phyloP scores from a whole-genome alignment of 768 basidiomycete genomes.

The Termitomyces sp. region DNA sequence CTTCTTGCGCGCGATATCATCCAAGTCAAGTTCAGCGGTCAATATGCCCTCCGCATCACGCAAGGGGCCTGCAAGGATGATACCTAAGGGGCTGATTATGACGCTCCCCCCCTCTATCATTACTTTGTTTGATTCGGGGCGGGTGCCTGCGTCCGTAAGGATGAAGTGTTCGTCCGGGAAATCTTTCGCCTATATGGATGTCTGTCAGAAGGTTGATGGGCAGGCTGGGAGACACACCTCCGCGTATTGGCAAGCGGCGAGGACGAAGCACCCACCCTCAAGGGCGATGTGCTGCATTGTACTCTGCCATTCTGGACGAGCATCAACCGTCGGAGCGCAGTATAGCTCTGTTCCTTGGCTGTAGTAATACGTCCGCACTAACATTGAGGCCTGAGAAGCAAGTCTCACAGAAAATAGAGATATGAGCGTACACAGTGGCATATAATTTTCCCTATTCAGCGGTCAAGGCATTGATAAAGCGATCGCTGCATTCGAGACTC shows the following conservation, averaged over 20 bases:
- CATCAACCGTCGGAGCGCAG: conserved; percentile 63
- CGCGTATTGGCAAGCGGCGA: conserved; percentile 56
- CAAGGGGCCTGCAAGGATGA: conserved; percentile 54
- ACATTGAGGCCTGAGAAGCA: not conserved
- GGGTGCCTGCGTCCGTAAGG: conserved; percentile 19
- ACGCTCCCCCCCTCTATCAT: conserved; percentile 60
- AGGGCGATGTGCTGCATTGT: conserved; percentile 60
- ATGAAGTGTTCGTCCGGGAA: conserved; percentile 45
- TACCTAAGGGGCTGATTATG: conserved; percentile 54
- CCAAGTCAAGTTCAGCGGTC: conserved; percentile 53
- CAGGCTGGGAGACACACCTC: conserved; percentile 18
- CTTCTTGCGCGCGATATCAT: conserved; percentile 51
- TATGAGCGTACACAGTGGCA: conserved; percentile 31
- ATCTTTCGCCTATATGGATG: conserved; percentile 27
- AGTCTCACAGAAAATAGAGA: not conserved
- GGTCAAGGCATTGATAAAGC: not conserved
- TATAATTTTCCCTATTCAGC: conserved; percentile 57
- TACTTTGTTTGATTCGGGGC: conserved; percentile 37
- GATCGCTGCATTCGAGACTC: conserved; percentile 11
- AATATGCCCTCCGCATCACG: conserved; percentile 45
- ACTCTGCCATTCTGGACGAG: conserved; percentile 47
- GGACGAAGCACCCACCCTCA: conserved; percentile 66
- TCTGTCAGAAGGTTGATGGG: conserved; percentile 12
- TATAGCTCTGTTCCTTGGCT: conserved; percentile 53
- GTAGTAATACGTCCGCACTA: conserved; percentile 58